Conservation (phyloP, 257 asterid genomes). For the Solanum tarijense region DNA sequence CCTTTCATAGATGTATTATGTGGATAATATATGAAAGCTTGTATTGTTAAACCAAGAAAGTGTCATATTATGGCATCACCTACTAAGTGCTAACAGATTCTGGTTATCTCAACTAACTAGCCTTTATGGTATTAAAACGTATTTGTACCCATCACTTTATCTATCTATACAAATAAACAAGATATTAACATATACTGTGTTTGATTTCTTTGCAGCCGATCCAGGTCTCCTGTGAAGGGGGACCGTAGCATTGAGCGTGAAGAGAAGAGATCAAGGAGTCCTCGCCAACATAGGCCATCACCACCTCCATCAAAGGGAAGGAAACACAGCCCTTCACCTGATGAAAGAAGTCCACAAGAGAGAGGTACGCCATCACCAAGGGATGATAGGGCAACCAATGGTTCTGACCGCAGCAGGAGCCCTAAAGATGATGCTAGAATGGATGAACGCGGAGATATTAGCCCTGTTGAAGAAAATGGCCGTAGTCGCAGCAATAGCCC, state of each 20-base stretch:
- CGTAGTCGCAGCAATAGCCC: constrained; percentile 26
- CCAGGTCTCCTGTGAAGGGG: constrained; percentile 41
- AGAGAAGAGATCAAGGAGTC: constrained; percentile 46
- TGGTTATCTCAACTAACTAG: neutral
- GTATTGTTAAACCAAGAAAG: neutral
- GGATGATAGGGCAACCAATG: constrained; percentile 25
- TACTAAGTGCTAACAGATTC: neutral
- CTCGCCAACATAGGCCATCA: constrained; percentile 23
- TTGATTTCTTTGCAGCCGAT: constrained; percentile 23
- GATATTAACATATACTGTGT: neutral
- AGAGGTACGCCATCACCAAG: constrained; percentile 30
- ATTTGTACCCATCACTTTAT: neutral
- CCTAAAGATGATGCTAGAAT: constrained; percentile 19
- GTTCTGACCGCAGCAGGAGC: constrained; percentile 28
- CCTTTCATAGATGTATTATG: neutral
- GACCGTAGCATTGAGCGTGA: constrained; percentile 31
- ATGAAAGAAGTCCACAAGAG: constrained; percentile 35
- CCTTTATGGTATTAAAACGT: neutral
- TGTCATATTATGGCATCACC: neutral
- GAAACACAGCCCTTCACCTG: constrained; percentile 26
- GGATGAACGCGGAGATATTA: constrained; percentile 7
- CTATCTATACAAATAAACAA: neutral
- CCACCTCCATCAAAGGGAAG: constrained; percentile 24
- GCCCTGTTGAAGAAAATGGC: constrained; percentile 37
- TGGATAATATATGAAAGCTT: neutral